Conservation (phyloP, 805 yeast genomes). For the Wickerhamiella dianesei region DNA sequence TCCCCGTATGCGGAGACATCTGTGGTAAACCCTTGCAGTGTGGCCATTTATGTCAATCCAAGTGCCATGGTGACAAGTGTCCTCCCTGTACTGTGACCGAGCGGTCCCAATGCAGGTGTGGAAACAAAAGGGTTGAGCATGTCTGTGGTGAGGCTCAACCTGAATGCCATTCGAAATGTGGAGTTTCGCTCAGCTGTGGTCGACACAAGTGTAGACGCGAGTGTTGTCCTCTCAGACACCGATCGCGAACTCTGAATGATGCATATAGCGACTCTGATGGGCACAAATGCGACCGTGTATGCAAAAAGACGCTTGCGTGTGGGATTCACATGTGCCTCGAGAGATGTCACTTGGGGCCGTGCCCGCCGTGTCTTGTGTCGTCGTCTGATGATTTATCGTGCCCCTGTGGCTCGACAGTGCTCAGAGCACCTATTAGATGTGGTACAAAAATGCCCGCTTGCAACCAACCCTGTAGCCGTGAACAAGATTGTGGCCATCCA, state of each 20-base stretch:
- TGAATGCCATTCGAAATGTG: conserved; percentile 6
- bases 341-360: conserved; percentile 24
- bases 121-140: background rate
- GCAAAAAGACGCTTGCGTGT: background rate
- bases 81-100: conserved; percentile 4
- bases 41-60: conserved; percentile 9
- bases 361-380: conserved; percentile 23
- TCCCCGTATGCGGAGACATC: conserved; percentile 7
- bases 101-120: conserved; percentile 7
- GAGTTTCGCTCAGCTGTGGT: conserved; percentile 7
- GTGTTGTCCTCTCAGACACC: conserved; percentile 9
- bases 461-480: conserved; percentile 16
- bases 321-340: conserved; percentile 7
- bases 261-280: background rate
- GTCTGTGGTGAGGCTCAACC: conserved; percentile 5
- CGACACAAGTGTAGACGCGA: conserved; percentile 8
- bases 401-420: conserved; percentile 22
- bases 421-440: conserved; percentile 25
- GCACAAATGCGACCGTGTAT: conserved; percentile 2
- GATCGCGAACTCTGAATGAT: background rate
- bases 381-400: conserved; percentile 22
- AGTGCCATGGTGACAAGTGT: conserved; percentile 12
- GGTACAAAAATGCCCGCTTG: conserved; percentile 23
- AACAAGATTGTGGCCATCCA: conserved; percentile 22
- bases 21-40: conserved; percentile 11